These are phyloP conservation scores for Chenopodium album DNA, from an alignment of 148 eudicot genomes.

Conservation along the genomic window DNA sequence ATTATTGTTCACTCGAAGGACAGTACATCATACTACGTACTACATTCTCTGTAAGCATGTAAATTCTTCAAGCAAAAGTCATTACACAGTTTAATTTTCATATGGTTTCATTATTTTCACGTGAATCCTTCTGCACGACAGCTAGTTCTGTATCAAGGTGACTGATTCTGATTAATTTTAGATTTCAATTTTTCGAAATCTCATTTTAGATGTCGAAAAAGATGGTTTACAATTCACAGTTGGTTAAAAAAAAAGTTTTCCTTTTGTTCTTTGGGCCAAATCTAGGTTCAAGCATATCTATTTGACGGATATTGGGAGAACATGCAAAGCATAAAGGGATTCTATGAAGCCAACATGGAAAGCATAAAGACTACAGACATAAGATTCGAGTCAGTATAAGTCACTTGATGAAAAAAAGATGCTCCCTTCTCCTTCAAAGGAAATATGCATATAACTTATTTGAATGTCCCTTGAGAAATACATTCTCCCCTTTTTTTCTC, in stretches of 20 bases:
- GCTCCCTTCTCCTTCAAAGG: not conserved
- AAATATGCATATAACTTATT: not conserved
- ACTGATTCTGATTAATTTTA: not conserved
- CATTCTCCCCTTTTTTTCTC: not conserved
- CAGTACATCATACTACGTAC: not conserved
- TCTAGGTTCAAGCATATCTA: conserved; percentile 59
- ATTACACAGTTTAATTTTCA: no score
- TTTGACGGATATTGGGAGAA: conserved; percentile 79
- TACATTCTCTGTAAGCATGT: not conserved
- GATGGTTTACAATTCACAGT: not conserved
- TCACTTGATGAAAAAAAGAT: not conserved
- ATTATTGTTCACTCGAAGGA: not conserved
- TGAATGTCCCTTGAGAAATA: no score
- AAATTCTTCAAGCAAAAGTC: not conserved
- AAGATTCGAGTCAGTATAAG: conserved; percentile 51
- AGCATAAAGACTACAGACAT: conserved; percentile 41
- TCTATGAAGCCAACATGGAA: conserved; percentile 65
- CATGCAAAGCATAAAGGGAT: conserved; percentile 69
- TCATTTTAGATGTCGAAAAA: not conserved
- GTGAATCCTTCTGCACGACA: not conserved
- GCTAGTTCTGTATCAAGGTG: not conserved
- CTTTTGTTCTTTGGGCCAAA: conserved; percentile 7
- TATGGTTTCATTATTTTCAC: not conserved
- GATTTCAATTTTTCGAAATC: not conserved
- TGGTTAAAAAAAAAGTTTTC: not conserved